phyloP scores from a whole-genome alignment of 2,329 filamentous ascomycete species.

The Venturia aucupariae region DNA sequence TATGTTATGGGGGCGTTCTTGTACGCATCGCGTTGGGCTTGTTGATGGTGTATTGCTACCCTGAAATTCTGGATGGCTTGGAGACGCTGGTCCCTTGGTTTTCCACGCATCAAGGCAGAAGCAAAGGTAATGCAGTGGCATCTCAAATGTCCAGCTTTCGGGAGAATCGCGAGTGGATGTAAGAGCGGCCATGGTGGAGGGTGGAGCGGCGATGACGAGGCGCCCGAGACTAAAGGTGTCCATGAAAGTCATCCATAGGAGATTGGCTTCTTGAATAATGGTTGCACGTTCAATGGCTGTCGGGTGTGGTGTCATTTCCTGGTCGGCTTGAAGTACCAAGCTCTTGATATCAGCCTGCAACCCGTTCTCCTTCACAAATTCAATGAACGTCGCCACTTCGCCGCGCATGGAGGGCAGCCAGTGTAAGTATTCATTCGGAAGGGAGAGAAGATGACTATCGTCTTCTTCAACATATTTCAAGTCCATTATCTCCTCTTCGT shows the following conservation, averaged over 20 bases:
- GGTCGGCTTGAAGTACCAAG: constrained; percentile 10
- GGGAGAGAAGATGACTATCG: not conserved
- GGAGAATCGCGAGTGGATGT: constrained; percentile 47
- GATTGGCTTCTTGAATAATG: not conserved
- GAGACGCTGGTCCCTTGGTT: too few relatives aligned
- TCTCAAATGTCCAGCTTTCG: constrained; percentile 56
- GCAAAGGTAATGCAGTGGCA: constrained; percentile 50
- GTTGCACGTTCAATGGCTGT: constrained; percentile 7
- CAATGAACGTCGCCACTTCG: not conserved
- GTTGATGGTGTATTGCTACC: constrained; percentile 14
- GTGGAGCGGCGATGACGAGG: constrained; percentile 43
- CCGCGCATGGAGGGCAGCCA: constrained; percentile 8
- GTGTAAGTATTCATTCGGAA: not conserved
- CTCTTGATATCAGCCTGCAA: constrained; percentile 6
- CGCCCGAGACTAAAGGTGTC: constrained; percentile 23
- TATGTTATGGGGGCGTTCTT: constrained; percentile 36
- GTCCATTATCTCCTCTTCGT: not conserved
- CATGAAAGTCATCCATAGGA: constrained; percentile 9
- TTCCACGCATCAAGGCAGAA: constrained; percentile 19
- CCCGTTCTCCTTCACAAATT: constrained; percentile 1
- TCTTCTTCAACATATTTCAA: constrained; percentile 4
- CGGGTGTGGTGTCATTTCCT: not conserved
- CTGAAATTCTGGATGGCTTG: not conserved
- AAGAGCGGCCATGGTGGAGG: constrained; percentile 52
- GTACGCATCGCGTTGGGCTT: not conserved